Evolutionary conservation across 2,329 filamentous ascomycete species (phyloP), one percentile per base, ranked within the genome.

Genomic region (Phialophora verrucosa): DNA sequence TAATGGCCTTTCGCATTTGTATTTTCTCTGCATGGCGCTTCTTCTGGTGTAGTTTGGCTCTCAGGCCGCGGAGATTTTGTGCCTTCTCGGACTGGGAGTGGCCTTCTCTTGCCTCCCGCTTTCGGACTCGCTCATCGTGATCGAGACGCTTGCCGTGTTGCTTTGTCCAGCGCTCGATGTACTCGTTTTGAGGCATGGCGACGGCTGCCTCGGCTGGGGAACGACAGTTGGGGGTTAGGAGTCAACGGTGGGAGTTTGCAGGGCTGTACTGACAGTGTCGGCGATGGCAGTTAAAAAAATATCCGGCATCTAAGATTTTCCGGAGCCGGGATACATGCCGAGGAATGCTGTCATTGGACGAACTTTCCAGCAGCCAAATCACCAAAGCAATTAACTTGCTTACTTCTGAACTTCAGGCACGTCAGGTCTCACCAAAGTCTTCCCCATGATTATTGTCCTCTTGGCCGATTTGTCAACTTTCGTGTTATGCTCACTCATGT

Each of bases 21-120:
- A 97, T 96, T 90, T 99, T 99, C 85, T 99, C 93, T 79, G 93
- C 91, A 83, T 93, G 91, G 29, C 95, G 88, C 84, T 93, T 92
- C 87, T 98, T 90, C 79, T 94, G 90, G 83, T 95, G 90, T 75
- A 96, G 84, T 85, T 99, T 99, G 73, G 95, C 95, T 69, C 92
- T 86, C 74, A 98, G 87, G 71, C 95, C 95, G 69, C 91, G 90
- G 76, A 97, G 85, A 79, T 95, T 97, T 84, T 98, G 94, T 27
- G 95, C 93, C 82, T 97, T 90, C 76, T 95, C 86, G 59, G 91
- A 95, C 64, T 88, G 88, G 81, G 93, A 89, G 85, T 99, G 94
- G 67, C 88, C 90, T 83, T 96, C 92, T 82, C 95, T 90, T 67
- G 95, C 95, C 69, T 87, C 83, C 74, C 89, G 88, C 85, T 99